These are phyloP conservation scores for Neurospora hispaniola DNA, from an alignment of 495 filamentous ascomycete species.

Conservation along the genomic window DNA sequence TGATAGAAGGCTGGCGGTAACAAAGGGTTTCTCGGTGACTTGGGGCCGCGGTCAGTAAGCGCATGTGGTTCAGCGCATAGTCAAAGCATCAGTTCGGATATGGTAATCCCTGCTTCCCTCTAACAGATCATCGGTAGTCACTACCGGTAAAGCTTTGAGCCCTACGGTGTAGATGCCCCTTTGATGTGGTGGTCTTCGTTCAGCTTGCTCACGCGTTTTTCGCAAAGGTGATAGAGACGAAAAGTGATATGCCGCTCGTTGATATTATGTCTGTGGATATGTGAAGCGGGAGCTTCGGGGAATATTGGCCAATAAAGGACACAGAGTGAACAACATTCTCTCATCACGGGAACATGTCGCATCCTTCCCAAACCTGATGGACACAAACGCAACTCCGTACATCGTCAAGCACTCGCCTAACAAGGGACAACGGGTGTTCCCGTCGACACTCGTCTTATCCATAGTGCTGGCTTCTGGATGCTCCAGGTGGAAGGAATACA, in stretches of 20 bases:
- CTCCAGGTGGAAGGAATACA: background rate
- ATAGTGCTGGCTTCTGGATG: background rate
- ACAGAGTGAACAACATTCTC: background rate
- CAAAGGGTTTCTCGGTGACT: background rate
- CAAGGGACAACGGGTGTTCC: background rate
- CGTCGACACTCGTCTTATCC: background rate
- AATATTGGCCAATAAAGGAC: background rate
- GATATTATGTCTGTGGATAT: background rate
- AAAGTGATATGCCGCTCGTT: background rate
- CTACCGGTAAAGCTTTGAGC: background rate
- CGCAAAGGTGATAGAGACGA: background rate
- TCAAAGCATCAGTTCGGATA: background rate
- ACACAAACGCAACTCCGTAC: background rate
- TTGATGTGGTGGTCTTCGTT: background rate
- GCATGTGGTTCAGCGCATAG: background rate
- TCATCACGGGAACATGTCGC: background rate
- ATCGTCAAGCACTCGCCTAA: background rate
- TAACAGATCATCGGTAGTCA: background rate
- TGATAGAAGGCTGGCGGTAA: constrained; percentile 4
- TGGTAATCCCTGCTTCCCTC: background rate
- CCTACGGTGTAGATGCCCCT: background rate
- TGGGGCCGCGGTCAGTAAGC: background rate
- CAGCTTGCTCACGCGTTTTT: background rate
- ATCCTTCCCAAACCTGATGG: background rate
- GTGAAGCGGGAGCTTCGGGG: background rate